Evolutionary conservation across 2,329 filamentous ascomycete genomes (phyloP).

Genomic region (Colletotrichum sp.): DNA sequence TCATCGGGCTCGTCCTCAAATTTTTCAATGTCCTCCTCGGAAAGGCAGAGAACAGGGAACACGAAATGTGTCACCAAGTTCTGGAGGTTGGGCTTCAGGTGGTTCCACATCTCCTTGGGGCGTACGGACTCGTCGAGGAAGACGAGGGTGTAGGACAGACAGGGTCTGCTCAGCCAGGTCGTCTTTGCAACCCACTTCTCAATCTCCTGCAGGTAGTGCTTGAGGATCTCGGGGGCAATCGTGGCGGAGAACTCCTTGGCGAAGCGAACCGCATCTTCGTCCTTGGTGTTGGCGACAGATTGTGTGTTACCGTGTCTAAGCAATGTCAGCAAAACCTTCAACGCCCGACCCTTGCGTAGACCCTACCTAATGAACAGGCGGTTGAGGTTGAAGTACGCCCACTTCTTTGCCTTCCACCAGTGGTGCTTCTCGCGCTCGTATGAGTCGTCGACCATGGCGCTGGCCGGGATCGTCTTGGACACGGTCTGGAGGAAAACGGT

Average conservation of each 20-base stretch:
- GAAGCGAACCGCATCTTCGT: slow-evolving; percentile 77
- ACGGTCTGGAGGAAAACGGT: slow-evolving; percentile 92
- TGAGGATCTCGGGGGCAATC: slow-evolving; percentile 94
- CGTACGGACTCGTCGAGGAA: slow-evolving; percentile 98
- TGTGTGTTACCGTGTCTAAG: slow-evolving; percentile 78
- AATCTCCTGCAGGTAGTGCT: slow-evolving; percentile 91
- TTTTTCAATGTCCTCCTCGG: slow-evolving; percentile 88
- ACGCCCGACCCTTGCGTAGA: too few species aligned
- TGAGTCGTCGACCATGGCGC: slow-evolving; percentile 75
- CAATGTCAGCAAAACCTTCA: slow-evolving; percentile 26
- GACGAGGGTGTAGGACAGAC: slow-evolving; percentile 89
- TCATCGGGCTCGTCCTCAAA: slow-evolving; percentile 95
- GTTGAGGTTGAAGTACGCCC: slow-evolving; percentile 98
- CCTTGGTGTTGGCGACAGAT: slow-evolving; percentile 73
- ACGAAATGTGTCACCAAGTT: slow-evolving; percentile 93
- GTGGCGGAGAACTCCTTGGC: slow-evolving; percentile 90
- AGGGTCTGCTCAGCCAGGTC: slow-evolving; percentile 92
- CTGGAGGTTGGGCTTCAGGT: slow-evolving; percentile 91
- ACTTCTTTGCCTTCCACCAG: slow-evolving; percentile 99
- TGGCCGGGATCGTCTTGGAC: slow-evolving; percentile 80
- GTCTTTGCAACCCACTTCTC: slow-evolving; percentile 98
- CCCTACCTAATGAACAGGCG: slow-evolving; percentile 86
- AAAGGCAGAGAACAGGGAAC: slow-evolving; percentile 93
- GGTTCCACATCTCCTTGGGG: slow-evolving; percentile 95
- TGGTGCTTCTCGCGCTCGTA: slow-evolving; percentile 91